A percentile compares a stretch with the other conserved stretches of the same genome.
Conservation (phyloP, 805 yeast genomes). For the Maudiozyma serrabonitensis region DNA sequence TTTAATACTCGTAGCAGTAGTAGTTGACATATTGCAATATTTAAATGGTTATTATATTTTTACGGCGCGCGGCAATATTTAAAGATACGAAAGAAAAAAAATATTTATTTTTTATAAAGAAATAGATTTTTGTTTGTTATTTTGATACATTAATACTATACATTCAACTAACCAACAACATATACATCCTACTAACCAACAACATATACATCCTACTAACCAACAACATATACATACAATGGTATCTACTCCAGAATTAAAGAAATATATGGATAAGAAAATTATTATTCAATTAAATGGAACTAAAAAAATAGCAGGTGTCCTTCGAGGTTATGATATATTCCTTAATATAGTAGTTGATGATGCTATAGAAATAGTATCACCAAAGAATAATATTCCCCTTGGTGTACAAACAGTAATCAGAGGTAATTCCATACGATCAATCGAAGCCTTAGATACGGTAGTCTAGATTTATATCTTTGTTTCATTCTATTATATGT, state of each 20-base stretch:
- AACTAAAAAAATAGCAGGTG: constrained; percentile 67
- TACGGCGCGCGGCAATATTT: no score
- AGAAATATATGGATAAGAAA: constrained; percentile 66
- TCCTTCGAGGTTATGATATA: constrained; percentile 76
- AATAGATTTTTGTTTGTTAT: no score
- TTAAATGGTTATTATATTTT: no score
- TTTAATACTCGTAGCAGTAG: no score
- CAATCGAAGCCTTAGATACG: constrained; percentile 45
- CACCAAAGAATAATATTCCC: constrained; percentile 39
- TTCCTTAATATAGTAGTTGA: constrained; percentile 64
- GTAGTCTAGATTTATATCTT: constrained; percentile 1
- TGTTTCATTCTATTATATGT: neutral
- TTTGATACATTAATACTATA: neutral
- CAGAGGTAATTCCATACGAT: constrained; percentile 69
- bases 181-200: neutral
- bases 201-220: neutral
- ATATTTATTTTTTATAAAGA: no score
- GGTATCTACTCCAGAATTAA: constrained; percentile 57
- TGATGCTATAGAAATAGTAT: constrained; percentile 53
- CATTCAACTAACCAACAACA: neutral
- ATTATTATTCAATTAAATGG: constrained; percentile 71
- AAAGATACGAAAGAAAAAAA: no score
- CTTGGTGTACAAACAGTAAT: constrained; percentile 60
- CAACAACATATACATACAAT: constrained; percentile 16
- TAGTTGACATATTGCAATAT: no score